These are phyloP conservation scores for Phoma sp. DNA, from an alignment of 2,329 filamentous ascomycete genomes.

Conservation along the genomic window DNA sequence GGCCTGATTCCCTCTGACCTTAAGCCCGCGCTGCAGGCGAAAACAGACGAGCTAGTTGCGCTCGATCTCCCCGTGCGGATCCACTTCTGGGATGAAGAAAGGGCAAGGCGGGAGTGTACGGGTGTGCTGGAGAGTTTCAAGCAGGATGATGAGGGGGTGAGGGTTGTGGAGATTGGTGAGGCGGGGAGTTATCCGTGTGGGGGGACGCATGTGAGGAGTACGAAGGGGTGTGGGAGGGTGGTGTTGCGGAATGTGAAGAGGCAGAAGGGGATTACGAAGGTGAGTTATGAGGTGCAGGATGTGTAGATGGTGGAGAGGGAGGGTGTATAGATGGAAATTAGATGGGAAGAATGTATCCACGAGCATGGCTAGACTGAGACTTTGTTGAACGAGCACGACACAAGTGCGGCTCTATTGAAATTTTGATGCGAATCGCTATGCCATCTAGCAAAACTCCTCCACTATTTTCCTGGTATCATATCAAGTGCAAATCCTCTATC, in stretches of 20 bases:
- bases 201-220: constrained; percentile 73
- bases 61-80: constrained; percentile 55
- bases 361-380: not conserved
- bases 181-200: constrained; percentile 77
- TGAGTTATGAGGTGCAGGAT: constrained; percentile 55
- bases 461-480: constrained; percentile 19
- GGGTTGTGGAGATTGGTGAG: constrained; percentile 74
- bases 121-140: constrained; percentile 52
- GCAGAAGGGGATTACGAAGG: constrained; percentile 68
- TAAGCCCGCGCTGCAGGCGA: constrained; percentile 62
- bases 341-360: too few relatives aligned
- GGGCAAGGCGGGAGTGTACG: constrained; percentile 57
- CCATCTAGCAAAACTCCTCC: constrained; percentile 19
- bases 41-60: constrained; percentile 66
- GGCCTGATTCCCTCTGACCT: constrained; percentile 68
- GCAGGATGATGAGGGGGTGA: constrained; percentile 49
- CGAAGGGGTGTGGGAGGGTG: constrained; percentile 65
- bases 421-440: constrained; percentile 13
- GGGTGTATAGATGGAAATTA: too few relatives aligned
- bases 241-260: constrained; percentile 72
- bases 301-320: constrained; percentile 1
- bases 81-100: constrained; percentile 71
- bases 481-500: constrained; percentile 6
- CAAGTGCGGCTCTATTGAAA: not conserved
- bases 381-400: not conserved